These are phyloP conservation scores for Globisporangium lucens DNA, from an alignment of 352 stramenopile species.

Conservation along the genomic window DNA sequence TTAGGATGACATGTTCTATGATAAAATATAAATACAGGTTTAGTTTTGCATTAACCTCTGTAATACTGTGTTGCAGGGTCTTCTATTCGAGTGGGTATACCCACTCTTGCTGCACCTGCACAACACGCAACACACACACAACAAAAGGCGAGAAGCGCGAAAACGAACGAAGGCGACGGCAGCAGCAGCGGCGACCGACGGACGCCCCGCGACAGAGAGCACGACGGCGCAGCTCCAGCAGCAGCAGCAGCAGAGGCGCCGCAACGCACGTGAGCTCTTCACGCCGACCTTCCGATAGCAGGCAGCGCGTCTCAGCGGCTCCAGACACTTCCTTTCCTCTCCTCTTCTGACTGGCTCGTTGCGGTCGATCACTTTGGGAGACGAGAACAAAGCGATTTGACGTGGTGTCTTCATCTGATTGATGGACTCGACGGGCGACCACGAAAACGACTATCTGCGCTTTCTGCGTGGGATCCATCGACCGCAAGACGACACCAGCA, in stretches of 20 bases:
- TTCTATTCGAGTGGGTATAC: constrained; percentile 1
- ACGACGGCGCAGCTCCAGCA: background rate
- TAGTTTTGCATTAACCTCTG: background rate
- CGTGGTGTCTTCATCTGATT: background rate
- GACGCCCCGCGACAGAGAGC: background rate
- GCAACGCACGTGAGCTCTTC: background rate
- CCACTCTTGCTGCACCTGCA: background rate
- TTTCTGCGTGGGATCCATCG: constrained; percentile 64
- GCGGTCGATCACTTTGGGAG: background rate
- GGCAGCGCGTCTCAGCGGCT: background rate
- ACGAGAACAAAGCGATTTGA: background rate
- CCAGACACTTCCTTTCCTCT: background rate
- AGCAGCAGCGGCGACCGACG: background rate
- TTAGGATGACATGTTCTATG: no score
- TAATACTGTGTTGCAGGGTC: background rate
- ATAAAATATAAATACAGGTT: background rate
- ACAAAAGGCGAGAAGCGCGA: constrained; percentile 4
- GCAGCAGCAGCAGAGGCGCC: background rate
- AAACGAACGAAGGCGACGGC: background rate
- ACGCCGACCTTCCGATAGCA: background rate
- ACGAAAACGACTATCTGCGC: constrained; percentile 75
- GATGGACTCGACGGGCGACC: constrained; percentile 24
- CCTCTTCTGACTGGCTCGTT: background rate
- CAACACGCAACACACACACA: background rate
- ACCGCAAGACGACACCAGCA: constrained; percentile 43